Conservation (phyloP, 371 early-diverging fungal genomes). For the Smittium culicis region DNA sequence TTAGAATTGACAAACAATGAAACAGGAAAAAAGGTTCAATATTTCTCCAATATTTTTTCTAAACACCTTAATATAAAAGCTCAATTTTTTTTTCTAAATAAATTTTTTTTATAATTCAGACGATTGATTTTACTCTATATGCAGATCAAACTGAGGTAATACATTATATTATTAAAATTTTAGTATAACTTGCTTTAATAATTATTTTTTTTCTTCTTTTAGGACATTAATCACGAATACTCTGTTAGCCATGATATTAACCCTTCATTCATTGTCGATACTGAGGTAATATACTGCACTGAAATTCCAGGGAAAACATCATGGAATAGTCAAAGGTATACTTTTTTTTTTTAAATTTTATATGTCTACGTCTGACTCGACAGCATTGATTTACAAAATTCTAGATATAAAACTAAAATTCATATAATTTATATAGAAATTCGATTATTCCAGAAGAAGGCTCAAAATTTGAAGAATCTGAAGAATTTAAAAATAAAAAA, state of each 20-base stretch:
- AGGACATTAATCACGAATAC: not conserved
- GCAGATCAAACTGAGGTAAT: slow-evolving; percentile 1
- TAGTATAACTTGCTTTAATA: not conserved
- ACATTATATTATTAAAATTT: not conserved
- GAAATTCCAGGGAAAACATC: slow-evolving; percentile 10
- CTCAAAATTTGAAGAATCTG: not conserved
- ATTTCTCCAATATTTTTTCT: not conserved
- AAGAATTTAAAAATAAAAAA: not conserved
- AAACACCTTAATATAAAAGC: not conserved
- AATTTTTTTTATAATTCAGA: not conserved
- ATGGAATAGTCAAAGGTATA: slow-evolving; percentile 1
- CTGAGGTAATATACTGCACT: slow-evolving; percentile 10
- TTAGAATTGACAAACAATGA: slow-evolving; percentile 2
- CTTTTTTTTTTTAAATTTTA: too few relatives aligned
- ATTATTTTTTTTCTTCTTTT: not conserved
- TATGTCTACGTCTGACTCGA: too few relatives aligned
- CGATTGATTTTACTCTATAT: slow-evolving; percentile 9
- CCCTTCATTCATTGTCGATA: not conserved
- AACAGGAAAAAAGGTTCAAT: slow-evolving; percentile 5
- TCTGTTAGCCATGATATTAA: not conserved
- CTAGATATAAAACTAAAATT: too few relatives aligned
- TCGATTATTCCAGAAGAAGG: too few relatives aligned
- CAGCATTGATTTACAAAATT: too few relatives aligned
- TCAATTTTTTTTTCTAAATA: not conserved
- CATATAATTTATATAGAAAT: too few relatives aligned